A percentile compares a stretch with the other conserved stretches of the same genome.
phyloP scores from a whole-genome alignment of 1,139 yeast species.

The Zhuliangozyma blackwelliae region DNA sequence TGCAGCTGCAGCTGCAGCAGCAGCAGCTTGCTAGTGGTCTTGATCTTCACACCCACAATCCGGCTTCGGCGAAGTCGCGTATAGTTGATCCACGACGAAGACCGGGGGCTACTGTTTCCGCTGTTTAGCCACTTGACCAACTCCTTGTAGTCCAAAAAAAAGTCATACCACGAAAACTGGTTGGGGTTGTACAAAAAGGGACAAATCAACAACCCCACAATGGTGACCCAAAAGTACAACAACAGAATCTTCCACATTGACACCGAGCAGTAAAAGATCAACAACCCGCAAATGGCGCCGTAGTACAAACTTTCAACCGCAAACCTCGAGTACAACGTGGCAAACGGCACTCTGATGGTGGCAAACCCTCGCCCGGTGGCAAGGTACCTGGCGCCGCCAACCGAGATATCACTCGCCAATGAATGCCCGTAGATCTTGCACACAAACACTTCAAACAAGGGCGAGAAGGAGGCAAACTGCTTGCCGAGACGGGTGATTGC shows the following conservation, averaged over 20 bases:
- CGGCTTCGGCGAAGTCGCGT: conserved; percentile 36
- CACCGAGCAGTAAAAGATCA: conserved; percentile 40
- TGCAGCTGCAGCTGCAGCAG: no score
- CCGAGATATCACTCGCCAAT: conserved; percentile 41
- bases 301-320: conserved; percentile 44
- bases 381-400: conserved; percentile 53
- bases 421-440: conserved; percentile 50
- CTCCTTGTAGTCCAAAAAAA: conserved; percentile 43
- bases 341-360: conserved; percentile 42
- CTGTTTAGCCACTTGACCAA: conserved; percentile 41
- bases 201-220: conserved; percentile 39
- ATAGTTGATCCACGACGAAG: conserved; percentile 41
- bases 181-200: conserved; percentile 52
- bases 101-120: conserved; percentile 33
- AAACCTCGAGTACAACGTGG: conserved; percentile 42
- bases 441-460: conserved; percentile 51
- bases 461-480: conserved; percentile 48
- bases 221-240: conserved; percentile 48
- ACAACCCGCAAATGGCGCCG: conserved; percentile 34
- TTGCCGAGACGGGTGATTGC: conserved; percentile 40
- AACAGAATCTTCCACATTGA: conserved; percentile 46
- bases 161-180: conserved; percentile 47
- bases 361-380: conserved; percentile 57
- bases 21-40: conserved; percentile 7
- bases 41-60: conserved; percentile 40